Conservation (phyloP, 768 basidiomycete species). For the Termitomyces heimii region DNA sequence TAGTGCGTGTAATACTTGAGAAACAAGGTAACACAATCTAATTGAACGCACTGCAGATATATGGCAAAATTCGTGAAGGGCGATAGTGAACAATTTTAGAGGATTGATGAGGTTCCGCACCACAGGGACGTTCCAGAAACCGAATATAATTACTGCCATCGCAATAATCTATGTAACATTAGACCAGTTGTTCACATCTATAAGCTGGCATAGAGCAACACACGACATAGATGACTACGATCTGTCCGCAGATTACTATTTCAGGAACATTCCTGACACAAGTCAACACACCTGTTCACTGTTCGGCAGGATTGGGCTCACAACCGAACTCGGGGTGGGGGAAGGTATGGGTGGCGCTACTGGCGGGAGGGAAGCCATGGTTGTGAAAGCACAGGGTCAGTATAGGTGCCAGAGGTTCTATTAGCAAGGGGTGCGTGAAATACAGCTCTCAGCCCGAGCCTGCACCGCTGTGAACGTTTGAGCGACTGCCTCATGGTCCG, state of each 20-base stretch:
- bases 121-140: constrained; percentile 83
- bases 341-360: constrained; percentile 38
- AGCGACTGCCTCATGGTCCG: constrained; percentile 16
- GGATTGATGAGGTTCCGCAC: constrained; percentile 76
- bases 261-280: constrained; percentile 8
- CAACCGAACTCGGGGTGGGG: constrained; percentile 22
- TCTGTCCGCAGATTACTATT: constrained; percentile 34
- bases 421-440: background rate
- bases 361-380: constrained; percentile 31
- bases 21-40: background rate
- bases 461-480: constrained; percentile 13
- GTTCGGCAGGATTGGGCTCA: constrained; percentile 51
- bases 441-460: background rate
- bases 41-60: constrained; percentile 56
- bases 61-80: constrained; percentile 87
- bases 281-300: constrained; percentile 58
- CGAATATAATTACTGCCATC: constrained; percentile 82
- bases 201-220: constrained; percentile 20
- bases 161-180: constrained; percentile 57
- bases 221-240: constrained; percentile 73
- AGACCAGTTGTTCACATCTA: background rate
- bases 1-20: constrained; percentile 18
- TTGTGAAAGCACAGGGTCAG: background rate
- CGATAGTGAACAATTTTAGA: constrained; percentile 82
- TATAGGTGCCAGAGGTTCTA: background rate